Base-by-base conservation (phyloP, 768 basidiomycete genomes). In the Dentipellis fragilis region DNA sequence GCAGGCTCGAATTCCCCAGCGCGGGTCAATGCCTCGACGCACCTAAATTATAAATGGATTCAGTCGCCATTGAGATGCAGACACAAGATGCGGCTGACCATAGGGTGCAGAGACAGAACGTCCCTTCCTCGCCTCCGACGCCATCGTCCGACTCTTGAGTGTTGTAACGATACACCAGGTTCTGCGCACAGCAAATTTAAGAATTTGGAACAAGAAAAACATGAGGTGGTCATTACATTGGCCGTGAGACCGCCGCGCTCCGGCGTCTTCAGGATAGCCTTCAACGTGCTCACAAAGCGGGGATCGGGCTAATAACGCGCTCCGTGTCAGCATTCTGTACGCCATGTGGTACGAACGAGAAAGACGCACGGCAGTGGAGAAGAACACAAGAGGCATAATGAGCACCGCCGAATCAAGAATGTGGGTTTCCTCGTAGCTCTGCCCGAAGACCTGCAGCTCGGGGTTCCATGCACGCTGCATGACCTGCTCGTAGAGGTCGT, bases 61-160 rank as follows among this genome's bases (percentile, higher is more conserved):
- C 21, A 50, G 19, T 3, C 42, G 14, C 19, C 1, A 6, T 52
- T 14, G 51, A 47, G 10, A 29, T 7, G 23, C 17, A 35, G 12
- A 2, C 14, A 16, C 52, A 29, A 5, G 8, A 10, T 22, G 29
- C 29, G 17, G 49, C 54, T 6, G 52, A 87, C 89, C 87, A 91
- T 7, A 91, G 68, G 0, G 88, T 90, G 64, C 91, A 93, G 49
- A 98, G 73, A 58, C 90, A 91, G 71, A 97, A 96, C 0, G 89
- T 93, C 1, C 94, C 94, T 69, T 96, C 94, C 60, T 95, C 91
- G 1, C 94, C 93, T 1, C 95, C 94, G 11, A 97, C 92, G 7
- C 95, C 95, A 63, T 97, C 95, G 56, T 89, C 85, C 0, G 89
- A 84, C 67, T 88, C 88, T 22, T 68, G 71, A 11, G 88, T 85